Base-by-base conservation (phyloP, 164 flowering plant genomes). In the Magnolia officinalis region DNA sequence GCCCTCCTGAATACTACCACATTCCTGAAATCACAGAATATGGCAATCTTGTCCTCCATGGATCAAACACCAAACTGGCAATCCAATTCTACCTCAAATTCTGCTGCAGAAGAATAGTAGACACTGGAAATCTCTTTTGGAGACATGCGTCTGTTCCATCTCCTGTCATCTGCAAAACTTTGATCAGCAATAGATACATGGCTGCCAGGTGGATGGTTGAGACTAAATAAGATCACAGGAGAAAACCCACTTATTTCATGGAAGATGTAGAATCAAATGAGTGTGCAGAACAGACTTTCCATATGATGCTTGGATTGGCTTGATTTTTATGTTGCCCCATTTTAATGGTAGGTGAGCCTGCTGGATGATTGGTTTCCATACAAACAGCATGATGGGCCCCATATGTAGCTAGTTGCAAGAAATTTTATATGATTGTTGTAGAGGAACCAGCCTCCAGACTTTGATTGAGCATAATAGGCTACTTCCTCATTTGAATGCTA, bases 41-140 rank as follows among this genome's bases (percentile, higher is more conserved):
- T 70, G 82, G 82, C 4, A 77, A 73, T 50, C 70, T 80, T n/a
- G 77, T 77, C 19, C 74, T 80, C 26, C 8, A 70, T n/a, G 16
- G 70, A 26, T 26, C 77, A 8, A 21, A 51, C 6, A 51, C 71
- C 68, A 5, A 50, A 73, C n/a, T 77, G 82, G 82, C 70, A 74
- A 1, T 69, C 79, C 1, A 77, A 80, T 65, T 45, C 64, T 11
- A 58, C 76, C 18, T 55, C 71, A 24, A 76, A 26, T 73, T 50
- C 79, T 2, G 45, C 67, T 10, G 61, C 31, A 52, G 67, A 11
- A 18, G 75, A 13, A 72, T 82, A 58, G 63, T 65, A 1, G 81
- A 81, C 67, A 31, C 37, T 24, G 87, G 85, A 37, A 80, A 82
- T 63, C 80, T 84, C 68, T 83, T 80, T 63, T 51, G 79, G 76